Evolutionary conservation across 2,329 filamentous ascomycete genomes (phyloP), one percentile per base, ranked within the genome.

Genomic region (Ciborinia camelliae): DNA sequence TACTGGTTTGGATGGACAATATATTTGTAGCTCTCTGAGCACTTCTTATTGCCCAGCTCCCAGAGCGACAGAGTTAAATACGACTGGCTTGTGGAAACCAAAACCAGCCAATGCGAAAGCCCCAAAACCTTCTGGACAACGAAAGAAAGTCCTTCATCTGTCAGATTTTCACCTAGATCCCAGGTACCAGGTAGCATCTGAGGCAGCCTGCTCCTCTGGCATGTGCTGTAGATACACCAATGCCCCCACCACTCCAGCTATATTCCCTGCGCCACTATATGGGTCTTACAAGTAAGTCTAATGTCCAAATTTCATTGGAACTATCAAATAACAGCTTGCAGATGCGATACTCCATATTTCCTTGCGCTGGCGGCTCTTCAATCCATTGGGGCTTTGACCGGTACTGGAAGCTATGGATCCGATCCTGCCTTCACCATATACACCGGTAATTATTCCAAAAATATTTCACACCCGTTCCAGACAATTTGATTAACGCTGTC

Each of bases 281-380:
- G 84, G 84, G 3, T 77, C 80, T 28, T 86, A 80, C 73, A 76
- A 77, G 72, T 73, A 66, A 63, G 67, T 66, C n/a, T 18, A 18
- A n/a, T 20, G n/a, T 1, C 23, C 20, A 14, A 4, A n/a, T 30
- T 32, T 18, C 4, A 9, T 43, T 14, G 10, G 50, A 28, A 61
- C 23, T 8, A 62, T 20, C 30, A 23, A 54, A 37, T 63, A 66
- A 51, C 66, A 7, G 23, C 43, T 14, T 53, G 12, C 26, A 73
- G 72, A 63, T 86, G 84, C 69, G 84, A 86, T 70, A 83, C 82
- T 9, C 84, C 84, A 1, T 86, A 85, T 67, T 84, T 83, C 62
- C 77, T 87, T 8, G 82, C 79, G 14, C 76, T 85, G 7, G 82
- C 83, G 10, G 84, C 82, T 23, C 73, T 86, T 20, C 80, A 86